phyloP scores from a whole-genome alignment of 345 rosid genomes.

The Linum usitatissimum region DNA sequence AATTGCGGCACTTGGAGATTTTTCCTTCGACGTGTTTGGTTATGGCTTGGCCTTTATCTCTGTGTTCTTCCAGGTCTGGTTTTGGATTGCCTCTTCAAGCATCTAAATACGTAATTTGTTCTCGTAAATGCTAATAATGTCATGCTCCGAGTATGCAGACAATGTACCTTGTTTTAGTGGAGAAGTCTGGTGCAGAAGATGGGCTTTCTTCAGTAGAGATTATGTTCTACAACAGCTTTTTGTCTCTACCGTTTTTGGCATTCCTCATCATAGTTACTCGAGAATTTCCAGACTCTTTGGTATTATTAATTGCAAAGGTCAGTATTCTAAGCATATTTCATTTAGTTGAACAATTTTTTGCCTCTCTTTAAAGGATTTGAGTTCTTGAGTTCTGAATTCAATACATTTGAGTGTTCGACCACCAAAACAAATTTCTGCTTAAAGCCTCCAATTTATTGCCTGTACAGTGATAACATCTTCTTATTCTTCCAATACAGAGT shows the following conservation, averaged over 20 bases:
- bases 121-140: slow-evolving; percentile 1
- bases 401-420: not conserved
- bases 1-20: slow-evolving; percentile 90
- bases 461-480: not conserved
- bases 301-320: slow-evolving; percentile 72
- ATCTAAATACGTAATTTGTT: not conserved
- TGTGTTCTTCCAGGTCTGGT: slow-evolving; percentile 72
- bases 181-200: slow-evolving; percentile 92
- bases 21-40: slow-evolving; percentile 80
- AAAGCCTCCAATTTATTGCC: too few species aligned
- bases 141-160: slow-evolving; percentile 53
- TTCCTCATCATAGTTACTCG: slow-evolving; percentile 69
- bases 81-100: slow-evolving; percentile 7
- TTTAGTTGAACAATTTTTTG: not conserved
- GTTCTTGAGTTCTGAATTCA: too few species aligned
- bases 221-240: slow-evolving; percentile 92
- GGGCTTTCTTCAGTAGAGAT: slow-evolving; percentile 90
- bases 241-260: slow-evolving; percentile 74
- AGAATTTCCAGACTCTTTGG: slow-evolving; percentile 77
- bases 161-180: slow-evolving; percentile 93
- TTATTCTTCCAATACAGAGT: slow-evolving; percentile 38
- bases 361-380: not conserved
- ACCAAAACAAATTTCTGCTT: too few species aligned
- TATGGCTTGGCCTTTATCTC: slow-evolving; percentile 88
- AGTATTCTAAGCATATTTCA: slow-evolving; percentile 22